phyloP scores from a whole-genome alignment of 2,329 filamentous ascomycete species.

The Rhytidhysteron rufulum region DNA sequence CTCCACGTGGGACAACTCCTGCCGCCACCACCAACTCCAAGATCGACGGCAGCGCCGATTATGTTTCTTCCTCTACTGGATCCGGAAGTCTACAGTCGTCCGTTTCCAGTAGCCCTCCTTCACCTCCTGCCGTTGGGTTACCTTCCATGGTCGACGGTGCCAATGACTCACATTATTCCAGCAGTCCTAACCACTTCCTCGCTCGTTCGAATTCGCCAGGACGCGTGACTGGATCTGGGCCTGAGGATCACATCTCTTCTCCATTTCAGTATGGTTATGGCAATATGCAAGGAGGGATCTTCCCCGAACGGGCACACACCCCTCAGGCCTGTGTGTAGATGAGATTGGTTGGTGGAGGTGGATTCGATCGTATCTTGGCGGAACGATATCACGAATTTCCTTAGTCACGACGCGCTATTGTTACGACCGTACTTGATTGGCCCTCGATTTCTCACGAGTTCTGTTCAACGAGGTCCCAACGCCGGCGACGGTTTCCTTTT shows the following conservation, averaged over 20 bases:
- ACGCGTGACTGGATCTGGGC: constrained; percentile 36
- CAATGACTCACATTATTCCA: constrained; percentile 26
- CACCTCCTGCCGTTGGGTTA: constrained; percentile 19
- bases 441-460: constrained; percentile 32
- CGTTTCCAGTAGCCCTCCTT: constrained; percentile 34
- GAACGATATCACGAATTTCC: constrained; percentile 29
- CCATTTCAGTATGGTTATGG: constrained; percentile 41
- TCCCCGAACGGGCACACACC: constrained; percentile 42
- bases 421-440: constrained; percentile 28
- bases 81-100: constrained; percentile 31
- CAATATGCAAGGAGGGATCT: constrained; percentile 39
- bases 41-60: constrained; percentile 28
- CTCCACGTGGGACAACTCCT: constrained; percentile 28
- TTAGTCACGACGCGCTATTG: constrained; percentile 31
- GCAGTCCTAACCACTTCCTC: constrained; percentile 31
- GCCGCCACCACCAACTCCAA: constrained; percentile 15
- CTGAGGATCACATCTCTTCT: constrained; percentile 38
- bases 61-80: constrained; percentile 17
- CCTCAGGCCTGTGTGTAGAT: constrained; percentile 40
- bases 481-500: constrained; percentile 1
- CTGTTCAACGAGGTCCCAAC: constrained; percentile 23
- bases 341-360: background rate
- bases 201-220: constrained; percentile 42
- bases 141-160: constrained; percentile 37
- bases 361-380: constrained; percentile 1